Evolutionary conservation across 768 basidiomycete species (phyloP).

Genomic region (Panaeolus papilionaceus): DNA sequence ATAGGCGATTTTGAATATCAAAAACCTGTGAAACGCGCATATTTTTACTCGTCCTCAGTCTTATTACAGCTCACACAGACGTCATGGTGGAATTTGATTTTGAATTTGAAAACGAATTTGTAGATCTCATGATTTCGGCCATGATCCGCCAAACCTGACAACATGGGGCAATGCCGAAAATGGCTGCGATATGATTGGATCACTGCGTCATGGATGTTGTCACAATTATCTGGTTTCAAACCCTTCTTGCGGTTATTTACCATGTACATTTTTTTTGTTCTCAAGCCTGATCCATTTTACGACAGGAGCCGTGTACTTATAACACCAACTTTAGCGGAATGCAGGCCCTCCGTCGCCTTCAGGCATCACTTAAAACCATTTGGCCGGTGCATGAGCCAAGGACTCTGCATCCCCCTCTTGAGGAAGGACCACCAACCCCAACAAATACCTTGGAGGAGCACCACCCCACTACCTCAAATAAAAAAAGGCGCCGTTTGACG

Average conservation of each 20-base stretch:
- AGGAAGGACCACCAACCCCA: not conserved
- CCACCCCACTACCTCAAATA: not conserved
- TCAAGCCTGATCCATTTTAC: slow-evolving; percentile 8
- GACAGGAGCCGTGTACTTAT: not conserved
- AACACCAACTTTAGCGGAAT: not conserved
- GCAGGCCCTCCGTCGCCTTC: not conserved
- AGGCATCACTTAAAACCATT: not conserved
- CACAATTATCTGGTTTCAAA: slow-evolving; percentile 6
- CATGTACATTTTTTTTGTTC: not conserved
- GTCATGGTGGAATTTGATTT: slow-evolving; percentile 1
- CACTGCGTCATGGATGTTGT: slow-evolving; percentile 6
- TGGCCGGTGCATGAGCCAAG: not conserved
- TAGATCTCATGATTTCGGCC: not conserved
- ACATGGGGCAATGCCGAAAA: slow-evolving; percentile 1
- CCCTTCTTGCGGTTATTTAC: slow-evolving; percentile 1
- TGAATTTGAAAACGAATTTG: not conserved
- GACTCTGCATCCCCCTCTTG: not conserved
- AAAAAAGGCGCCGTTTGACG: not conserved
- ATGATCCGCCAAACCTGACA: not conserved
- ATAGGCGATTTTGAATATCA: not conserved
- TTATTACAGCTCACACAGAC: not conserved
- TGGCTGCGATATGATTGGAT: slow-evolving; percentile 1
- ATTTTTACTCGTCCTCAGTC: not conserved
- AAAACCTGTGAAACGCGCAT: not conserved
- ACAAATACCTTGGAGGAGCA: not conserved